These are phyloP conservation scores for Pseudomonodictys pantanalensis DNA, from an alignment of 495 filamentous ascomycete species.

Conservation along the genomic window DNA sequence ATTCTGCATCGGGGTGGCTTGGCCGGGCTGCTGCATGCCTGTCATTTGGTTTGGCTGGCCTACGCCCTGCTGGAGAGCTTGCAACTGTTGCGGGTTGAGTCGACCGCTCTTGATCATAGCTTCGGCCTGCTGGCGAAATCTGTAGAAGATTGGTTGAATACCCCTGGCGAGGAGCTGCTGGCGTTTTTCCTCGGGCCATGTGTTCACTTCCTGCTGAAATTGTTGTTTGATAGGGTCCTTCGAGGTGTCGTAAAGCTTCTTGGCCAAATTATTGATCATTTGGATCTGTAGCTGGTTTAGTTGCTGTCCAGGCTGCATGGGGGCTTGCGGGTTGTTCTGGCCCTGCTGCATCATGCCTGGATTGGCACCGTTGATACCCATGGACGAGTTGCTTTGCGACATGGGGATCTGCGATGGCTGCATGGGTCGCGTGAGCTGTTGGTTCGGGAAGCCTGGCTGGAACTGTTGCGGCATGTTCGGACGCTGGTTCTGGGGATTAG, in stretches of 20 bases:
- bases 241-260: constrained; percentile 44
- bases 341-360: constrained; percentile 36
- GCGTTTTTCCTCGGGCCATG: constrained; percentile 48
- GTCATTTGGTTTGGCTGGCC: constrained; percentile 8
- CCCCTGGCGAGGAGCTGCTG: constrained; percentile 43
- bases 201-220: constrained; percentile 43
- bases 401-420: constrained; percentile 53
- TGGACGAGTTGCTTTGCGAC: constrained; percentile 36
- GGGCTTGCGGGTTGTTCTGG: constrained; percentile 28
- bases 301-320: constrained; percentile 18
- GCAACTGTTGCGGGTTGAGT: constrained; percentile 4
- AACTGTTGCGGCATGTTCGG: constrained; percentile 39
- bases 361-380: constrained; percentile 50
- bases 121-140: constrained; percentile 52
- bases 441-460: constrained; percentile 46
- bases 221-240: constrained; percentile 47
- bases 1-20: constrained; percentile 45
- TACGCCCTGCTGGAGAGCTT: constrained; percentile 11
- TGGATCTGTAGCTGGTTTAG: constrained; percentile 39
- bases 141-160: constrained; percentile 50
- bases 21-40: constrained; percentile 8
- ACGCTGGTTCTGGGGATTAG: constrained; percentile 1
- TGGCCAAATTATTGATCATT: constrained; percentile 46
- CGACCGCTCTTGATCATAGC: constrained; percentile 30
- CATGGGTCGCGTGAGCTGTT: constrained; percentile 54